phyloP scores from a whole-genome alignment of 2,329 filamentous ascomycete species.

The Calonectria honghensis region DNA sequence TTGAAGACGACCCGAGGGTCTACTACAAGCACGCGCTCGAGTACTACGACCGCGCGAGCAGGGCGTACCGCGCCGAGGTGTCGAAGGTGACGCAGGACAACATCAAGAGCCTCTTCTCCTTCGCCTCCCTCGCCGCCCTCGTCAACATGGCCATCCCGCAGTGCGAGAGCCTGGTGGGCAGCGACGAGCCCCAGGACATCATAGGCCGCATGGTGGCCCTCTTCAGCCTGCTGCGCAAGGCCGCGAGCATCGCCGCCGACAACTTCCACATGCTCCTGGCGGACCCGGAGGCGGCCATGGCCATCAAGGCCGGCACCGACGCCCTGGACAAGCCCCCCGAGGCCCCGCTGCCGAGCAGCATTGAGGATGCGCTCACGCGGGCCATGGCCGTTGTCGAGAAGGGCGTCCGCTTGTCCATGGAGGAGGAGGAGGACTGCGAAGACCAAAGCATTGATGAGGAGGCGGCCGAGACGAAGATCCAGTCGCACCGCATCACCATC shows the following conservation, averaged over 20 bases:
- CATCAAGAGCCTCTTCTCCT: conserved; percentile 50
- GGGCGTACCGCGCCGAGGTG: conserved; percentile 48
- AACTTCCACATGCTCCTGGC: conserved; percentile 45
- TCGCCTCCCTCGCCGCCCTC: conserved; percentile 49
- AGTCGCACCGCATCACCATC: conserved; percentile 48
- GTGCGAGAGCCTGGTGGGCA: conserved; percentile 38
- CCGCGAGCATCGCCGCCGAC: conserved; percentile 44
- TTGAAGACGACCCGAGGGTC: conserved; percentile 43
- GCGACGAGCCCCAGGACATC: conserved; percentile 43
- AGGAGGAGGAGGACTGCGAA: not conserved
- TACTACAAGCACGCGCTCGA: conserved; percentile 51
- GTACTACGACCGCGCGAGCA: conserved; percentile 53
- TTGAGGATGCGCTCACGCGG: conserved; percentile 40
- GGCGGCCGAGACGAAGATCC: conserved; percentile 3
- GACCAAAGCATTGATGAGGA: conserved; percentile 6
- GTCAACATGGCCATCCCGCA: conserved; percentile 53
- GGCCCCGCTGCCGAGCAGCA: not conserved
- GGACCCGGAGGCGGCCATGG: conserved; percentile 20
- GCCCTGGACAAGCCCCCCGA: conserved; percentile 9
- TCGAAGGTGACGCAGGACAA: conserved; percentile 48
- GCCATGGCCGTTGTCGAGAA: conserved; percentile 44
- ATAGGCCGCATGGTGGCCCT: conserved; percentile 45
- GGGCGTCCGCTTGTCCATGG: conserved; percentile 23
- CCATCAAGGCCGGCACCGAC: conserved; percentile 28
- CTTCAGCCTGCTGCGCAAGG: conserved; percentile 49